A percentile compares a stretch with the other conserved stretches of the same genome.
Evolutionary conservation across 768 basidiomycete genomes (phyloP).

Genomic region (Hygrophoropsis aurantiaca): DNA sequence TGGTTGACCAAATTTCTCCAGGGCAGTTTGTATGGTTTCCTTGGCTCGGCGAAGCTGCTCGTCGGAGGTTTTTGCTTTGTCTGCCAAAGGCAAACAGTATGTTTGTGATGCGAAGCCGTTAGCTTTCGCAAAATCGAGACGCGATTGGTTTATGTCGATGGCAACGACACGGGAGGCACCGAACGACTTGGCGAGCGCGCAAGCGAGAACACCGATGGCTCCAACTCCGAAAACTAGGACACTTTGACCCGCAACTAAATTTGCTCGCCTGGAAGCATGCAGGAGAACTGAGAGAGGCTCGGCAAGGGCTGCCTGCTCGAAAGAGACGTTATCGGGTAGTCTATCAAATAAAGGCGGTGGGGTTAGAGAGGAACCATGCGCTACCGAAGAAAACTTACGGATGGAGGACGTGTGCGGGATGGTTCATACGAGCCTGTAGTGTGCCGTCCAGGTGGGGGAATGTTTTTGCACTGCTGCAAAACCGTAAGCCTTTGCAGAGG

Average conservation of each 20-base stretch:
- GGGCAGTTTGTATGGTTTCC: conserved; percentile 49
- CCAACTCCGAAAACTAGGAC: conserved; percentile 92
- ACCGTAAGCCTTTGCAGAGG: conserved; percentile 87
- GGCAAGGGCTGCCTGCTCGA: conserved; percentile 83
- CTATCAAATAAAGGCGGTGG: conserved; percentile 36
- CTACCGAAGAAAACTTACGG: conserved; percentile 55
- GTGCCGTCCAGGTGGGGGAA: conserved; percentile 95
- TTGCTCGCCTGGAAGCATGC: conserved; percentile 51
- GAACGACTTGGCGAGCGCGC: conserved; percentile 68
- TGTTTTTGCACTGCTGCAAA: conserved; percentile 86
- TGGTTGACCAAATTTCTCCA: conserved; percentile 54
- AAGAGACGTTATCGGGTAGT: conserved; percentile 72
- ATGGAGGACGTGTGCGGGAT: conserved; percentile 83
- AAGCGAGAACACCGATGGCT: conserved; percentile 89
- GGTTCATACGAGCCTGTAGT: conserved; percentile 84
- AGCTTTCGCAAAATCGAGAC: conserved; percentile 73
- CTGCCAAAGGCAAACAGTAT: conserved; percentile 58
- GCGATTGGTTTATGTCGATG: conserved; percentile 81
- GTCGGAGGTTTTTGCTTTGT: conserved; percentile 51
- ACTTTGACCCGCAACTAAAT: conserved; percentile 51
- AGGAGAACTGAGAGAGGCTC: conserved; percentile 94
- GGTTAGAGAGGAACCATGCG: conserved; percentile 1
- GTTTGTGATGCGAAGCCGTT: conserved; percentile 77
- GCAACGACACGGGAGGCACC: conserved; percentile 76
- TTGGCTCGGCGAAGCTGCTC: conserved; percentile 62